phyloP scores from a whole-genome alignment of 495 filamentous ascomycete genomes.

The Hypoxylon trugodes region DNA sequence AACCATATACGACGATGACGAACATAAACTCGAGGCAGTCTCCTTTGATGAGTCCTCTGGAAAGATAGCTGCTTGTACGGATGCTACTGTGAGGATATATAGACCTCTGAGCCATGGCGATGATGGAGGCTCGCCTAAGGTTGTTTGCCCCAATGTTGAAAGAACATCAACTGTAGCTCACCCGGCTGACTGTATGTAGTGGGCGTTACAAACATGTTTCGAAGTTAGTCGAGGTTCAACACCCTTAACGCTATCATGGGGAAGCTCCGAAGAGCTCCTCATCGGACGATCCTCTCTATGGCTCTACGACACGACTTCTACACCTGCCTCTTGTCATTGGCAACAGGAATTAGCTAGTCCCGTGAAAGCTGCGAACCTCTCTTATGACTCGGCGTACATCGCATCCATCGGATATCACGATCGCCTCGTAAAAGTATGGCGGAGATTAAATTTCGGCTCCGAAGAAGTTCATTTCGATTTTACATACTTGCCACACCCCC shows the following conservation, averaged over 20 bases:
- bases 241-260: constrained; percentile 83
- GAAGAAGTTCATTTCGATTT: constrained; percentile 90
- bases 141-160: constrained; percentile 40
- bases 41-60: constrained; percentile 82
- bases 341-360: constrained; percentile 73
- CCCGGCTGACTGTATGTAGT: constrained; percentile 49
- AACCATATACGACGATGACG: constrained; percentile 88
- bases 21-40: constrained; percentile 73
- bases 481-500: constrained; percentile 85
- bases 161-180: constrained; percentile 56
- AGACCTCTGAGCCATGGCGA: constrained; percentile 75
- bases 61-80: constrained; percentile 80
- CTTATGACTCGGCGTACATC: constrained; percentile 83
- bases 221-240: constrained; percentile 52
- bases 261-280: constrained; percentile 80
- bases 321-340: constrained; percentile 70
- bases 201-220: constrained; percentile 59
- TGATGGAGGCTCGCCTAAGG: constrained; percentile 67
- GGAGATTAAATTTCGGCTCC: constrained; percentile 82
- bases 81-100: constrained; percentile 75
- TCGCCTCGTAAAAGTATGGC: constrained; percentile 90
- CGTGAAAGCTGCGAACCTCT: constrained; percentile 80
- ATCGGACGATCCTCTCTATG: constrained; percentile 74
- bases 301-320: constrained; percentile 70
- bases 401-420: constrained; percentile 84